Evolutionary conservation across 2,329 filamentous ascomycete genomes (phyloP).

Genomic region (Xylaria sp.): DNA sequence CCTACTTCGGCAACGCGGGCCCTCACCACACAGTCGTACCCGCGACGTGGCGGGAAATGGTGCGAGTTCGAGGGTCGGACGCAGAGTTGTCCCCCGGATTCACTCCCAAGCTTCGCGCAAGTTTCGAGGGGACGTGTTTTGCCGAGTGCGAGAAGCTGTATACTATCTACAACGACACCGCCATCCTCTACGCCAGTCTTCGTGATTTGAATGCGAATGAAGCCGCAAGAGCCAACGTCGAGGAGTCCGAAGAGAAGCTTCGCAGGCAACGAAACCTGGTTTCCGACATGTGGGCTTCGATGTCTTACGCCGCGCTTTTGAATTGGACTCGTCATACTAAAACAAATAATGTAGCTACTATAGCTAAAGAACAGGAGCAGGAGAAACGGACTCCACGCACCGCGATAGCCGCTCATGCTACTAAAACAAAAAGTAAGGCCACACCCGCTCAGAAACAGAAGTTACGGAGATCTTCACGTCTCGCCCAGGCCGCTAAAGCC

Average conservation of each 20-base stretch:
- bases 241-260: constrained; percentile 13
- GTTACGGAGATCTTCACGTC: too few relatives aligned
- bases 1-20: constrained; percentile 36
- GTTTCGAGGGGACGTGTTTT: constrained; percentile 19
- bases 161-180: constrained; percentile 25
- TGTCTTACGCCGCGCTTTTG: constrained; percentile 15
- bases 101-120: not conserved
- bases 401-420: too few relatives aligned
- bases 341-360: not conserved
- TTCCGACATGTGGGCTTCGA: not conserved
- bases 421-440: too few relatives aligned
- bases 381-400: too few relatives aligned
- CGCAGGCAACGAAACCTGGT: constrained; percentile 15
- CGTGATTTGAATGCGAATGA: constrained; percentile 20
- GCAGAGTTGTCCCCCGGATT: constrained; percentile 21
- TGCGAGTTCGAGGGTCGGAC: not conserved
- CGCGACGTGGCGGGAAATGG: constrained; percentile 35
- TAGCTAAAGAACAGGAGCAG: not conserved
- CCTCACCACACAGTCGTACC: constrained; percentile 2
- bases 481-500: too few relatives aligned
- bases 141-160: constrained; percentile 34
- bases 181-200: constrained; percentile 13
- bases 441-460: too few relatives aligned
- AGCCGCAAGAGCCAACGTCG: not conserved
- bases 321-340: not conserved